phyloP scores from a whole-genome alignment of 116 monocot species.

The Dioscorea cayenensis region DNA sequence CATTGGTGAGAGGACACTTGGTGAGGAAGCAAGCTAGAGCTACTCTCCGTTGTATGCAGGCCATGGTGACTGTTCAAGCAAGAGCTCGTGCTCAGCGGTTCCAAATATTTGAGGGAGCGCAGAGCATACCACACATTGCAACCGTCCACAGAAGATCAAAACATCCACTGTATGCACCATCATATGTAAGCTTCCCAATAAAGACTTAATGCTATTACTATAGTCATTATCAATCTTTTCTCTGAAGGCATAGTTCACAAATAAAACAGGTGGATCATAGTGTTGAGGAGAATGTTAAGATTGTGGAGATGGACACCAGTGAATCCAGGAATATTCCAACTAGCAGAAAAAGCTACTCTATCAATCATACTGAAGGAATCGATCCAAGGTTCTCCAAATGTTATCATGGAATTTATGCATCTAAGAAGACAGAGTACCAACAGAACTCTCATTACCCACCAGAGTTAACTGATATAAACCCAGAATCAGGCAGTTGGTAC shows the following conservation, averaged over 20 bases:
- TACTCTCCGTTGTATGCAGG: conserved; percentile 62
- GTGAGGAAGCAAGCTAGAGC: conserved; percentile 69
- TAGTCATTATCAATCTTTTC: background rate
- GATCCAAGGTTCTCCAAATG: conserved; percentile 37
- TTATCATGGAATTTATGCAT: conserved; percentile 10
- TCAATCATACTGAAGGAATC: conserved; percentile 24
- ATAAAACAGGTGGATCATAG: conserved; percentile 49
- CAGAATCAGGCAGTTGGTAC: conserved; percentile 42
- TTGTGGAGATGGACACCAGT: conserved; percentile 72
- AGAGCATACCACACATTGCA: conserved; percentile 10
- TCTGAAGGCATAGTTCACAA: background rate
- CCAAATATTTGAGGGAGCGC: conserved; percentile 34
- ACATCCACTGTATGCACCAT: conserved; percentile 23
- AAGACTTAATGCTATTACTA: background rate
- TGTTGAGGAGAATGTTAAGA: conserved; percentile 50
- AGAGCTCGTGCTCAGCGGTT: conserved; percentile 44
- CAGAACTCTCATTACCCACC: conserved; percentile 57
- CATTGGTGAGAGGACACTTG: conserved; percentile 73
- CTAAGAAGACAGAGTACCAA: conserved; percentile 18
- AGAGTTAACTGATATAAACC: conserved; percentile 51
- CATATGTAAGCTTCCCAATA: conserved; percentile 38
- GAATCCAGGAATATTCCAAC: conserved; percentile 35
- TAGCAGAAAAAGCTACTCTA: conserved; percentile 50
- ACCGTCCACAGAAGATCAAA: conserved; percentile 37
- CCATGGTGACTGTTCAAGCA: conserved; percentile 41